Conservation (phyloP, 2,329 filamentous ascomycete species). For the Tympanopsis confertula region DNA sequence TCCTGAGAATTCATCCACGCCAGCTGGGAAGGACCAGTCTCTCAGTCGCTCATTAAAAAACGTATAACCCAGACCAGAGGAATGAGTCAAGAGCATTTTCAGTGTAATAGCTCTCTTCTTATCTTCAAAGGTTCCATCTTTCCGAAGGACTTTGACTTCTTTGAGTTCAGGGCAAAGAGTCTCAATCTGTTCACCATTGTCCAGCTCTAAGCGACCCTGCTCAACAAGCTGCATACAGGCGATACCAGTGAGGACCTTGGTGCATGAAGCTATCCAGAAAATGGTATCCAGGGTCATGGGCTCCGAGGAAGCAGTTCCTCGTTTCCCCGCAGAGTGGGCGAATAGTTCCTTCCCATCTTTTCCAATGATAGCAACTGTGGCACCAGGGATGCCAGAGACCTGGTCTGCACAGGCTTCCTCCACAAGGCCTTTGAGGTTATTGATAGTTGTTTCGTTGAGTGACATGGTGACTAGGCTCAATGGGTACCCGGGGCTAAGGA, state of each 20-base stretch:
- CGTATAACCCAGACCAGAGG: constrained; percentile 42
- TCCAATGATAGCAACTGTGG: constrained; percentile 31
- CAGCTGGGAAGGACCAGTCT: constrained; percentile 33
- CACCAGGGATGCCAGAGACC: constrained; percentile 27
- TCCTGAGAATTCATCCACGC: constrained; percentile 45
- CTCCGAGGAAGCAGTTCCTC: constrained; percentile 27
- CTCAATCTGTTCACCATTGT: constrained; percentile 33
- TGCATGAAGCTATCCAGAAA: constrained; percentile 48
- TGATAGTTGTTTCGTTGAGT: constrained; percentile 6
- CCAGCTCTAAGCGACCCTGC: constrained; percentile 30
- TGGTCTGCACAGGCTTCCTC: constrained; percentile 23
- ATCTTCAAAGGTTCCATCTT: constrained; percentile 22
- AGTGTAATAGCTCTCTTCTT: constrained; percentile 40
- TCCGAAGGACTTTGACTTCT: constrained; percentile 28
- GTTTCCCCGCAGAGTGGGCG: constrained; percentile 32
- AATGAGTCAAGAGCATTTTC: constrained; percentile 43
- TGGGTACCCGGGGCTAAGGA: constrained; percentile 9
- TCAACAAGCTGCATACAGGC: constrained; percentile 48
- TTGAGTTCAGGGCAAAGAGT: constrained; percentile 35
- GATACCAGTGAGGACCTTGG: constrained; percentile 39
- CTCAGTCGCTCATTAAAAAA: constrained; percentile 38
- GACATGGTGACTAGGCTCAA: constrained; percentile 6
- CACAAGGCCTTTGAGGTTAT: constrained; percentile 15
- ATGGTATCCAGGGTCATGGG: constrained; percentile 47
- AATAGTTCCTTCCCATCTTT: constrained; percentile 33